A percentile compares a stretch with the other conserved stretches of the same genome.
These are phyloP conservation scores for Cordyceps cateniannulata DNA, from an alignment of 2,329 filamentous ascomycete genomes.

Conservation along the genomic window DNA sequence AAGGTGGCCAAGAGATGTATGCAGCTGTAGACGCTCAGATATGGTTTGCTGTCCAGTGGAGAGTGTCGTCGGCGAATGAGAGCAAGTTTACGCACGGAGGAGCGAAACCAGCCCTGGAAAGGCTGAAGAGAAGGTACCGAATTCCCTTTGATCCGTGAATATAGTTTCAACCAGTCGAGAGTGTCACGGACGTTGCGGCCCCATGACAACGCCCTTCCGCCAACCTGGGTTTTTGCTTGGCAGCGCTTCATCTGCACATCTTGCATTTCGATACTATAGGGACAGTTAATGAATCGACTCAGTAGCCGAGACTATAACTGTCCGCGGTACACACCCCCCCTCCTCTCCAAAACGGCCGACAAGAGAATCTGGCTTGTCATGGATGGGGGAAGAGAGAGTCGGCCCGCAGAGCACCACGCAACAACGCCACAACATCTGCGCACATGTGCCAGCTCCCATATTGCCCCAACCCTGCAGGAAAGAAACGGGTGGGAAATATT, in stretches of 20 bases:
- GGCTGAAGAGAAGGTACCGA: too few species aligned
- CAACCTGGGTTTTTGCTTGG: background rate
- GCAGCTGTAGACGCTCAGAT: background rate
- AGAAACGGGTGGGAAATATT: background rate
- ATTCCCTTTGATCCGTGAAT: too few species aligned
- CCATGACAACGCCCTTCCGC: background rate
- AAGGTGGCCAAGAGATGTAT: background rate
- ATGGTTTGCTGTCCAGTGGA: background rate
- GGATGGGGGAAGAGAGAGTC: background rate
- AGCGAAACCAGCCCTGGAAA: background rate
- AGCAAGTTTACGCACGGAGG: background rate
- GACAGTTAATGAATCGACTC: background rate
- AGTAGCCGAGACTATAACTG: background rate
- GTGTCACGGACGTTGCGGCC: background rate
- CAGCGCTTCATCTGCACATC: background rate
- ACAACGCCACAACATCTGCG: conserved; percentile 3
- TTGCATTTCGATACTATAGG: background rate
- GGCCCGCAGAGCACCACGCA: background rate
- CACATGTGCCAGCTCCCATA: background rate
- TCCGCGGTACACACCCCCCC: background rate
- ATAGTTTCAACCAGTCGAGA: background rate
- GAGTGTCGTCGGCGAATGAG: background rate
- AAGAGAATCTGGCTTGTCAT: background rate
- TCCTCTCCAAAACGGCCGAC: background rate
- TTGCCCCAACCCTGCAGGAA: background rate